A percentile compares a stretch with the other conserved stretches of the same genome.
Conservation (phyloP, 2,329 filamentous ascomycete species). For the Orbilia ellipsospora region DNA sequence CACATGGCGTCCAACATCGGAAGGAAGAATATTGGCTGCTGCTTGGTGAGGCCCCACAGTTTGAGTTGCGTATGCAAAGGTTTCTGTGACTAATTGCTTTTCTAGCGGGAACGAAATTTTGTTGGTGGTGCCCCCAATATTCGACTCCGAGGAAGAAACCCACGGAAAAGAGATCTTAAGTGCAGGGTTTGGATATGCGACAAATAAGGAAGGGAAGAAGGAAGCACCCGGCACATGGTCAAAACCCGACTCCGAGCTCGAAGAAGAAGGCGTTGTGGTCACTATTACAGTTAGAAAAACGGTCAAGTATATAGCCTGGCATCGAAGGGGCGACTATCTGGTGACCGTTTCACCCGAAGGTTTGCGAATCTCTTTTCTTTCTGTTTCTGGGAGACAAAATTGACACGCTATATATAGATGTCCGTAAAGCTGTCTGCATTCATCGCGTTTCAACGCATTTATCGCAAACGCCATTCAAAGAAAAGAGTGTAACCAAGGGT, state of each 20-base stretch:
- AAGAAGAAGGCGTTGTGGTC: slow-evolving; percentile 80
- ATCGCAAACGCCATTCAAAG: slow-evolving; percentile 86
- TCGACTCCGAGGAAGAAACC: slow-evolving; percentile 78
- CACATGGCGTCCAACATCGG: slow-evolving; percentile 86
- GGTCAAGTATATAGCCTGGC: slow-evolving; percentile 92
- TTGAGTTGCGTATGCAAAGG: slow-evolving; percentile 7
- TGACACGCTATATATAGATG: slow-evolving; percentile 42
- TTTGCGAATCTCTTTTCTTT: slow-evolving; percentile 62
- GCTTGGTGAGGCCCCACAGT: slow-evolving; percentile 67
- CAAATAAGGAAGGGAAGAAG: slow-evolving; percentile 71
- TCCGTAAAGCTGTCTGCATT: slow-evolving; percentile 79
- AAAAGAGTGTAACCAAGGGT: slow-evolving; percentile 66
- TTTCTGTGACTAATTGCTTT: slow-evolving; percentile 48
- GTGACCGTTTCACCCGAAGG: slow-evolving; percentile 87
- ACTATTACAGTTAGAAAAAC: slow-evolving; percentile 81
- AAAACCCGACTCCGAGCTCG: slow-evolving; percentile 76
- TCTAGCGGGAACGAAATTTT: slow-evolving; percentile 79
- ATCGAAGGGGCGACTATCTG: slow-evolving; percentile 92
- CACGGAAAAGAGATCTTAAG: slow-evolving; percentile 81
- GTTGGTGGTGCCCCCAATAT: slow-evolving; percentile 79
- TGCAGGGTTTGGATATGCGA: slow-evolving; percentile 92
- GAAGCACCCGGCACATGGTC: slow-evolving; percentile 83
- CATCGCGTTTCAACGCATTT: slow-evolving; percentile 95
- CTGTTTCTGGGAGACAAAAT: not conserved
- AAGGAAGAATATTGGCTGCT: slow-evolving; percentile 82